Evolutionary conservation across 2,329 filamentous ascomycete species (phyloP).

Genomic region (Anisogramma anomala): DNA sequence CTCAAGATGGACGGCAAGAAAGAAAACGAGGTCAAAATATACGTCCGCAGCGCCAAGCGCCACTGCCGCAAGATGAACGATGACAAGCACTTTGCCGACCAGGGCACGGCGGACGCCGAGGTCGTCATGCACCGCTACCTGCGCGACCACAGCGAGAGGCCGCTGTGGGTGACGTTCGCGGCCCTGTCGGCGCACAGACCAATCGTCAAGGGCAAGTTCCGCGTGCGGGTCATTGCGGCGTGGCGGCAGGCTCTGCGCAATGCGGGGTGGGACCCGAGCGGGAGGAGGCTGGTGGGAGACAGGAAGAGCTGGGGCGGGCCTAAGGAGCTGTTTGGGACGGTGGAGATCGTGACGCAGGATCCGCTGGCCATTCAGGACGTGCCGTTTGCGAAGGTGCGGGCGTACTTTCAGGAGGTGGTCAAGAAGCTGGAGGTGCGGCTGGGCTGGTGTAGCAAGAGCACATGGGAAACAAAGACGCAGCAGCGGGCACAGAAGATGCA

Average conservation of each 20-base stretch:
- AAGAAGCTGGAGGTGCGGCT: no score
- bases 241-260: conserved; percentile 16
- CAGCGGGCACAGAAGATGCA: no score
- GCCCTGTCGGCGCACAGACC: background rate
- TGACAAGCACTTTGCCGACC: conserved; percentile 4
- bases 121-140: conserved; percentile 5
- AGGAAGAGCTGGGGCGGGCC: background rate
- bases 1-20: no score
- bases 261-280: conserved; percentile 17
- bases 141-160: conserved; percentile 1
- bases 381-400: no score
- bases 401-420: no score
- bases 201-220: conserved; percentile 5
- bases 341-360: conserved; percentile 11
- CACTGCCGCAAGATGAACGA: conserved; percentile 1
- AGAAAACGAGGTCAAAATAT: background rate
- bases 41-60: background rate
- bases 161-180: conserved; percentile 4
- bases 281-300: conserved; percentile 6
- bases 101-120: background rate
- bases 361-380: background rate
- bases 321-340: conserved; percentile 14
- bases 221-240: conserved; percentile 13
- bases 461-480: no score
- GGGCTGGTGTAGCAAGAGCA: no score